A percentile compares a stretch with the other conserved stretches of the same genome.
These are phyloP conservation scores for Stachybotrys elegans DNA, from an alignment of 2,329 filamentous ascomycete genomes.

Conservation along the genomic window DNA sequence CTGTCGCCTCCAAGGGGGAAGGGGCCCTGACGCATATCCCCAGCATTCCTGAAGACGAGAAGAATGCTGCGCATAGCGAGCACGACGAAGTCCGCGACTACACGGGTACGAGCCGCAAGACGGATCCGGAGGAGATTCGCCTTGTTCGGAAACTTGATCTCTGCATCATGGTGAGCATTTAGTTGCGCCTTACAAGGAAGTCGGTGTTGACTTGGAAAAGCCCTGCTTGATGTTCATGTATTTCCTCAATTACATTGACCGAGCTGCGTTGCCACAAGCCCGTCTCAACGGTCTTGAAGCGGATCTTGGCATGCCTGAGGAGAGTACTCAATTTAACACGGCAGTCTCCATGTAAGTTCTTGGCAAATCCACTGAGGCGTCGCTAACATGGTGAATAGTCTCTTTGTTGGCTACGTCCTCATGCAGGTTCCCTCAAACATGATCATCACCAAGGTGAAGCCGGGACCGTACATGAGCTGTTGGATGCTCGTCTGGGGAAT, in stretches of 20 bases:
- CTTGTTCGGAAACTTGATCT: conserved; percentile 35
- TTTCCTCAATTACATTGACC: conserved; percentile 38
- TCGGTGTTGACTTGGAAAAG: conserved; percentile 6
- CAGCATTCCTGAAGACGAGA: conserved; percentile 16
- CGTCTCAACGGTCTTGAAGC: conserved; percentile 40
- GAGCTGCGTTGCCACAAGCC: conserved; percentile 41
- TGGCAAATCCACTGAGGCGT: background rate
- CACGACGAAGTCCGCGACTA: conserved; percentile 22
- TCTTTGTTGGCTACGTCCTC: conserved; percentile 38
- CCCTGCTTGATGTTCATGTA: conserved; percentile 35
- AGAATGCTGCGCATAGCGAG: conserved; percentile 13
- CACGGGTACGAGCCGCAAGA: conserved; percentile 31
- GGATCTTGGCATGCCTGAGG: conserved; percentile 49
- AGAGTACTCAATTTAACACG: conserved; percentile 49
- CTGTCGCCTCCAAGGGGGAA: no score
- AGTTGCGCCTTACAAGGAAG: background rate
- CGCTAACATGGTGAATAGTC: conserved; percentile 10
- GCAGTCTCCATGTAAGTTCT: conserved; percentile 32
- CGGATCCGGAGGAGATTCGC: conserved; percentile 32
- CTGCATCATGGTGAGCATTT: conserved; percentile 32
- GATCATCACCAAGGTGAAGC: conserved; percentile 35
- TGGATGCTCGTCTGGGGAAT: conserved; percentile 37
- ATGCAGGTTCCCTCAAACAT: conserved; percentile 37
- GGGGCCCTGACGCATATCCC: no score
- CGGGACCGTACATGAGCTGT: conserved; percentile 34